Evolutionary conservation across 2,329 filamentous ascomycete genomes (phyloP).

Genomic region (Colletotrichum theobromicola): DNA sequence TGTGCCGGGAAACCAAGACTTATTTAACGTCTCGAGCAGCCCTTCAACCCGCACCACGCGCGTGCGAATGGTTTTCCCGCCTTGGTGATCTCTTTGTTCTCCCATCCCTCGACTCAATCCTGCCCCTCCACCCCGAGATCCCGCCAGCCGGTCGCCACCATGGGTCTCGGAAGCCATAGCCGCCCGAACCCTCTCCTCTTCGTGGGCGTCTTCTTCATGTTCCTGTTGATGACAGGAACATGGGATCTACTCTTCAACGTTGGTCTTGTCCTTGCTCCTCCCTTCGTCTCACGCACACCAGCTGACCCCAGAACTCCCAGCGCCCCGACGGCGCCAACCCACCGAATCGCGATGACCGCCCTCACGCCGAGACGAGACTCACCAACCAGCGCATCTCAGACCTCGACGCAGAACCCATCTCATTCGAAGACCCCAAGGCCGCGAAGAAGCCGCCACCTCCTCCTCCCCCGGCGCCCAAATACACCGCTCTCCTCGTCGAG

Average conservation of each 20-base stretch:
- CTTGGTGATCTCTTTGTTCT: not conserved
- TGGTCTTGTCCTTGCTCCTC: not conserved
- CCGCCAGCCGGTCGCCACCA: not conserved
- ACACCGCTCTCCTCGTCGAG: not conserved
- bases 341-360: not conserved
- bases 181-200: not conserved
- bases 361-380: not conserved
- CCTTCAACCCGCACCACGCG: not conserved
- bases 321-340: not conserved
- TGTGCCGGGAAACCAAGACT: not conserved
- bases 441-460: not conserved
- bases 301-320: not conserved
- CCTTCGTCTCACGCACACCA: not conserved
- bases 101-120: not conserved
- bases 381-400: not conserved
- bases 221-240: not conserved
- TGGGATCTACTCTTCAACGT: not conserved
- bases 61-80: not conserved
- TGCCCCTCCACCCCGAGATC: not conserved
- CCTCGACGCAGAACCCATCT: not conserved
- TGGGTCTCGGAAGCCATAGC: not conserved
- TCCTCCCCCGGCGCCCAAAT: not conserved
- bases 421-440: not conserved
- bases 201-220: not conserved
- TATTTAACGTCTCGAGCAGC: not conserved